Conservation (phyloP, 306 rosid genomes). For the Prunus mume region DNA sequence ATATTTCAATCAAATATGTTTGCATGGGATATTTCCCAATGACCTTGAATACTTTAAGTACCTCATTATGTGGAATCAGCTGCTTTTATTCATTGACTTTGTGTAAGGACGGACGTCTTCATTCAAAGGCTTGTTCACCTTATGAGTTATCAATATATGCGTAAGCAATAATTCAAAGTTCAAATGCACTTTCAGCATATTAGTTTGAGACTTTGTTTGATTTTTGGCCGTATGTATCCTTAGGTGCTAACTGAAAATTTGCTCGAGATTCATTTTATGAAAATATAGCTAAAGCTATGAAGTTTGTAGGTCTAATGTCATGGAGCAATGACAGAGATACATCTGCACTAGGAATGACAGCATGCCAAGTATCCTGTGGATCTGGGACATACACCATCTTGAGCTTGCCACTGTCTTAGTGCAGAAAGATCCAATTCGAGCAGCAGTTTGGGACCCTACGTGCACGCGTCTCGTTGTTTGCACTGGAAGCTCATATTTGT, state of each 20-base stretch:
- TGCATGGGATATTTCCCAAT: not conserved
- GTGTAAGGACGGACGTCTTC: no score
- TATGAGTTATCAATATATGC: not conserved
- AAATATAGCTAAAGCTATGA: constrained; percentile 1
- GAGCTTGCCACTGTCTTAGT: constrained; percentile 81
- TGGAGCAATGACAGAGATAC: constrained; percentile 95
- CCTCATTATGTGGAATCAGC: not conserved
- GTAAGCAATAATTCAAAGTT: not conserved
- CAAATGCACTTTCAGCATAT: not conserved
- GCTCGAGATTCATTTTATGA: not conserved
- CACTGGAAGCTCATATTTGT: constrained; percentile 86
- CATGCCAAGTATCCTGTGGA: constrained; percentile 88
- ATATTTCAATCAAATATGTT: not conserved
- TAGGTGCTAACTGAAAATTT: not conserved
- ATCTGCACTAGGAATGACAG: constrained; percentile 88
- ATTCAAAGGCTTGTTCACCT: not conserved
- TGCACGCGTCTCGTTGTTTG: constrained; percentile 75
- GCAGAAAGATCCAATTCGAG: constrained; percentile 82
- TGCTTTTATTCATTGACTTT: not conserved
- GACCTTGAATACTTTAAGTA: not conserved
- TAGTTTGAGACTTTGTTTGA: not conserved
- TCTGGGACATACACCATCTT: constrained; percentile 88
- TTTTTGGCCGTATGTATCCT: not conserved
- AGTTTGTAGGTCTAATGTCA: constrained; percentile 59
- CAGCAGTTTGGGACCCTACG: constrained; percentile 92